Percentiles rank a stretch among this genome's conserved stretches.
phyloP scores from a whole-genome alignment of 441 rosid species.

The Sinapis alba region DNA sequence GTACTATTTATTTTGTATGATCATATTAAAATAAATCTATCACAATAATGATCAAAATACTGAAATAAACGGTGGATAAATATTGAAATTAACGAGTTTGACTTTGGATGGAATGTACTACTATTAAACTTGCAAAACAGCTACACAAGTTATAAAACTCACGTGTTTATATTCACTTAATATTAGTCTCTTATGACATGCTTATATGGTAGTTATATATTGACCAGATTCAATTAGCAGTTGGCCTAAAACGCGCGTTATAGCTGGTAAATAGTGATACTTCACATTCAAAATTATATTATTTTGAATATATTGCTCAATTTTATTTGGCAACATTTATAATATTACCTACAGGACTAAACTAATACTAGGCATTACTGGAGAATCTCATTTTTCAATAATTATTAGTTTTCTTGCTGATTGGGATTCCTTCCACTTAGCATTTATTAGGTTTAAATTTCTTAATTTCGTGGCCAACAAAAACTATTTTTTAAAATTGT shows the following conservation, averaged over 20 bases:
- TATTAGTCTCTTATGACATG: neutral
- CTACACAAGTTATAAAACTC: slow-evolving; percentile 17
- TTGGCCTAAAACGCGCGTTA: neutral
- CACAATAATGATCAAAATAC: neutral
- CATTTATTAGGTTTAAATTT: slow-evolving; percentile 29
- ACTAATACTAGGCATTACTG: neutral
- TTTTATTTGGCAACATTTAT: neutral
- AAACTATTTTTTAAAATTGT: neutral
- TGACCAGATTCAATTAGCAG: slow-evolving; percentile 13
- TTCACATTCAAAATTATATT: neutral
- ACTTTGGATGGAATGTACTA: slow-evolving; percentile 4
- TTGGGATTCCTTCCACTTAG: slow-evolving; percentile 31
- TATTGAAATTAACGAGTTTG: slow-evolving; percentile 15
- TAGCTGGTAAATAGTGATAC: neutral
- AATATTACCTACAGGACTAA: neutral
- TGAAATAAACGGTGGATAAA: neutral
- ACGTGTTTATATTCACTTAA: slow-evolving; percentile 12
- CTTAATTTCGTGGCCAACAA: slow-evolving; percentile 20
- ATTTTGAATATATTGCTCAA: neutral
- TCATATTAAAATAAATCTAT: neutral
- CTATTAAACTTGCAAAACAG: slow-evolving; percentile 17
- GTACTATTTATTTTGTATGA: neutral
- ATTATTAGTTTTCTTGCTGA: slow-evolving; percentile 27
- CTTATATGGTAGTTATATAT: slow-evolving; percentile 12
- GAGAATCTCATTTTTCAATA: neutral